Base-by-base conservation (phyloP, 768 basidiomycete genomes). In the Tylopilus sp. region DNA sequence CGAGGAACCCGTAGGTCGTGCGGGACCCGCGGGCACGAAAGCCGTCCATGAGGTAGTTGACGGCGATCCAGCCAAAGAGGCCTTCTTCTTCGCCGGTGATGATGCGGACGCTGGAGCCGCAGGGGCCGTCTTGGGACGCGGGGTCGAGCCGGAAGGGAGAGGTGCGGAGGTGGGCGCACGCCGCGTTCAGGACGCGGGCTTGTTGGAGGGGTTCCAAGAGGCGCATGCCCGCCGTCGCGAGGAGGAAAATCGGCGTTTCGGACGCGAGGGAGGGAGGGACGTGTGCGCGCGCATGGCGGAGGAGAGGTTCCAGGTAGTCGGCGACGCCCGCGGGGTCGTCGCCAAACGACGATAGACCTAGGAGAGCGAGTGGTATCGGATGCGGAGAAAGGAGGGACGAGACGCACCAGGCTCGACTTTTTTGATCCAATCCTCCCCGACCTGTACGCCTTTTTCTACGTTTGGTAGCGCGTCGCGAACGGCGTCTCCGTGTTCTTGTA, bases 61-160 rank as follows among this genome's bases (percentile, higher is more conserved):
- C 93, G 0, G 95, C 94, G 52, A 99, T 93, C 97, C 97, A 99
- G 0, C 97, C 97, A 71, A 94, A 98, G 38, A 98, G 74, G 0
- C 97, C 97, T 66, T 99, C 97, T 71, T 99, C 97, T 71, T 98
- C 95, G 53, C 97, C 97, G 4, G 92, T 91, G 63, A 98, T 98
- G 56, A 98, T 92, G 40, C 88, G 85, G 3, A 98, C 84, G 62
- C 88, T 94, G 44, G 89, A 83, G n/a, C 91, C 91, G 68, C 96
- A 99, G 4, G 91, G 92, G 11, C 92, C 92, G 33, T 76, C 72
- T 6, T 74, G 67, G 13, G 86, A 85, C 16, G 82, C 77, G 10
- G 69, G 73, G 34, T 88, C 89, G 53, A 97, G 80, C 48, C 78
- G 81, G 72, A 98, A 98, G 50, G 84, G 62, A 22, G 92, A 94